Conservation (phyloP, 768 basidiomycete species). For the Fibroporia radiculosa region DNA sequence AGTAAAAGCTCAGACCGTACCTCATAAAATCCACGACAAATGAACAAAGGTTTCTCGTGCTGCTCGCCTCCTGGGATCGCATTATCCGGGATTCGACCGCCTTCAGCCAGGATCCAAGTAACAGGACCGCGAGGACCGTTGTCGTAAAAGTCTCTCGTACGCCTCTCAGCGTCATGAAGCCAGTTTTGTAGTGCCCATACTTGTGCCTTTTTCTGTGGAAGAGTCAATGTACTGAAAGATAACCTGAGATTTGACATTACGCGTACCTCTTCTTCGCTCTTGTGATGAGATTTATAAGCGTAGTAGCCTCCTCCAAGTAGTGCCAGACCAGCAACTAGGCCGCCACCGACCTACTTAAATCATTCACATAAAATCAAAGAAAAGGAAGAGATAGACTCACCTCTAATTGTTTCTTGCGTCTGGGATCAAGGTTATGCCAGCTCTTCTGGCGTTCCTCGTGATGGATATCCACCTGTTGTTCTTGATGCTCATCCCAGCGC, state of each 20-base stretch:
- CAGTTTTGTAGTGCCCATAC: constrained; percentile 46
- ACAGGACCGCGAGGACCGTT: constrained; percentile 39
- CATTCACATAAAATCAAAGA: too few species aligned
- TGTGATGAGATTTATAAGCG: constrained; percentile 49
- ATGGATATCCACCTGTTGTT: constrained; percentile 24
- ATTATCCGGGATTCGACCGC: constrained; percentile 47
- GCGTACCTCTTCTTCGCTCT: constrained; percentile 51
- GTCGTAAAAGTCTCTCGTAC: constrained; percentile 40
- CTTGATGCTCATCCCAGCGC: constrained; percentile 18
- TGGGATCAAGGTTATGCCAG: constrained; percentile 49
- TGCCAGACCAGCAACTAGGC: constrained; percentile 47
- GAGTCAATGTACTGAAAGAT: not conserved
- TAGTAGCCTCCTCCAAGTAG: constrained; percentile 40
- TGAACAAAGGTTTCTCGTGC: constrained; percentile 43
- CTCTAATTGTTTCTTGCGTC: constrained; percentile 52
- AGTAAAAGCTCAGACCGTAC: constrained; percentile 26
- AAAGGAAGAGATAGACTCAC: constrained; percentile 27
- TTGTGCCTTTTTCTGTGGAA: constrained; percentile 38
- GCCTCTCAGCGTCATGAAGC: constrained; percentile 47
- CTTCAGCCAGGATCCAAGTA: constrained; percentile 57
- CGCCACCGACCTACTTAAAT: constrained; percentile 50
- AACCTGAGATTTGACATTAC: not conserved
- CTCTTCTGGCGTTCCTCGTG: constrained; percentile 44
- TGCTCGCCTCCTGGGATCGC: constrained; percentile 55
- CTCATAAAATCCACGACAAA: constrained; percentile 52